Conservation (phyloP, 1,139 yeast species). For the Candida glucosophila region DNA sequence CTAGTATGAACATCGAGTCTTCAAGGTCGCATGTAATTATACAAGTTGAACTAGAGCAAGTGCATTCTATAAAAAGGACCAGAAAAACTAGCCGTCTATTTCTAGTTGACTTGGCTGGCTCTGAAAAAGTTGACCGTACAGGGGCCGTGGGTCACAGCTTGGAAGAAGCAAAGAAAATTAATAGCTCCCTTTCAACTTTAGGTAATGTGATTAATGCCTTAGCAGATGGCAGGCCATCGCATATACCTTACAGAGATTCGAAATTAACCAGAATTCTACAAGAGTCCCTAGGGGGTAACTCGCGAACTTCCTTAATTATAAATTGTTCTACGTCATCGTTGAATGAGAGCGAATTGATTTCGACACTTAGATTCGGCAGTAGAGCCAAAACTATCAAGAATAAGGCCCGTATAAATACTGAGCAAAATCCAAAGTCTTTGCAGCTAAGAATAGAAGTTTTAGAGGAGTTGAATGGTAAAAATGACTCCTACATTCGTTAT, state of each 20-base stretch:
- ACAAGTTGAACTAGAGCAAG: constrained; percentile 57
- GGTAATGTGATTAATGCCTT: constrained; percentile 79
- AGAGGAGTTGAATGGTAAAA: constrained; percentile 38
- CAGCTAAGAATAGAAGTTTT: constrained; percentile 41
- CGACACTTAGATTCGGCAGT: constrained; percentile 73
- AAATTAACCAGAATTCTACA: constrained; percentile 76
- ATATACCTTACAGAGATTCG: constrained; percentile 77
- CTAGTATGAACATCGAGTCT: constrained; percentile 68
- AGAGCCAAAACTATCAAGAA: constrained; percentile 70
- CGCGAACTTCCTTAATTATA: constrained; percentile 70
- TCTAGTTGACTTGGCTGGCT: constrained; percentile 82
- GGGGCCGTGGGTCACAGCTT: constrained; percentile 70
- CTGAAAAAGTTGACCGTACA: constrained; percentile 78
- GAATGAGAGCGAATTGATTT: constrained; percentile 63
- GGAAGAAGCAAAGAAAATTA: constrained; percentile 81
- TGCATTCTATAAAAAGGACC: constrained; percentile 44
- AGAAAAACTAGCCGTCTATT: constrained; percentile 62
- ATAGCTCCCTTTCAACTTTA: constrained; percentile 65
- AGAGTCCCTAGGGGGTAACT: constrained; percentile 83
- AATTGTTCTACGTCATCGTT: constrained; percentile 65
- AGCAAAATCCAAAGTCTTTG: constrained; percentile 51
- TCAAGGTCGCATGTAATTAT: constrained; percentile 81
- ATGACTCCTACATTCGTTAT: constrained; percentile 32
- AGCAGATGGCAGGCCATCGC: constrained; percentile 59
- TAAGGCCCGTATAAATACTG: constrained; percentile 61